Conservation (phyloP, 2,329 filamentous ascomycete species). For the Tolypocladium sp. region DNA sequence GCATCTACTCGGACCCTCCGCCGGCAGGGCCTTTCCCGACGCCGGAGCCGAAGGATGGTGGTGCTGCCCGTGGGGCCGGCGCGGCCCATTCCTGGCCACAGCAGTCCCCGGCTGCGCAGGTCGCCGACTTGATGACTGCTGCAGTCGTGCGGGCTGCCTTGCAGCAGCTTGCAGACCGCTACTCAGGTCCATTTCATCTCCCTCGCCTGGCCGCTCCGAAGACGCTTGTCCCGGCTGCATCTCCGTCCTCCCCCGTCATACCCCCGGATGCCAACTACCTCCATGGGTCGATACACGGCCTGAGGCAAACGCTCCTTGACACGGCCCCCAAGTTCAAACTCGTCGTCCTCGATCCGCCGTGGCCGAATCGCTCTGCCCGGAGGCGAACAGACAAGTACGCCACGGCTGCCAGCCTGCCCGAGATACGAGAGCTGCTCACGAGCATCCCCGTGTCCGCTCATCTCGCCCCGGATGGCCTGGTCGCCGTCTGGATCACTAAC, state of each 20-base stretch:
- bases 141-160: constrained; percentile 37
- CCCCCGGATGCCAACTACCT: constrained; percentile 37
- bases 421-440: constrained; percentile 40
- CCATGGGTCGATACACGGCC: constrained; percentile 36
- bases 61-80: background rate
- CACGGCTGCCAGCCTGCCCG: constrained; percentile 34
- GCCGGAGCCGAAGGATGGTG: constrained; percentile 31
- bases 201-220: constrained; percentile 23
- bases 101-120: constrained; percentile 33
- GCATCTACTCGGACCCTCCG: constrained; percentile 36
- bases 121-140: constrained; percentile 44
- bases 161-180: constrained; percentile 20
- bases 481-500: constrained; percentile 74
- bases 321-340: constrained; percentile 51
- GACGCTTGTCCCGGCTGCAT: background rate
- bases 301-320: constrained; percentile 28
- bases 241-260: constrained; percentile 16
- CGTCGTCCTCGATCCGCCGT: constrained; percentile 67
- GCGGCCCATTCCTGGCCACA: constrained; percentile 18
- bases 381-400: constrained; percentile 43
- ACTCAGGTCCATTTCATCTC: constrained; percentile 36
- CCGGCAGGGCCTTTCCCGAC: constrained; percentile 37
- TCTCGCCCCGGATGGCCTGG: constrained; percentile 44
- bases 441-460: constrained; percentile 47
- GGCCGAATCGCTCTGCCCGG: constrained; percentile 69